Percentiles rank a stretch among this genome's conserved stretches.
phyloP scores from a whole-genome alignment of 306 rosid species.

The Styphnolobium japonicum region DNA sequence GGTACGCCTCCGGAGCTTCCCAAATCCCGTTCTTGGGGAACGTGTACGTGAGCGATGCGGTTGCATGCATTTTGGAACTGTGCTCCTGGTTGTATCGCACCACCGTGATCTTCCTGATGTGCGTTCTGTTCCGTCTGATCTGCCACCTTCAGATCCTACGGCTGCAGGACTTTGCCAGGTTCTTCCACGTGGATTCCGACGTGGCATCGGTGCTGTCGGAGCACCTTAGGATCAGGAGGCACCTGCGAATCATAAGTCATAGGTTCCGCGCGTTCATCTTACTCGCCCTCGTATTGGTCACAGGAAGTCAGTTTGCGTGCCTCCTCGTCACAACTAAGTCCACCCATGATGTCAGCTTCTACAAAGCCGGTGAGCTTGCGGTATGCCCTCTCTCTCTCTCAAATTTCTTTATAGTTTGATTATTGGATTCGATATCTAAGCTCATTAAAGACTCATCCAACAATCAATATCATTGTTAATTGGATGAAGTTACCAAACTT shows the following conservation, averaged over 20 bases:
- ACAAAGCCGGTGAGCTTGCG: slow-evolving; percentile 76
- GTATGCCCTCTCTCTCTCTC: slow-evolving; percentile 30
- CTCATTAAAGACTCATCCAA: no score
- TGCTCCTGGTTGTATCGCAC: slow-evolving; percentile 84
- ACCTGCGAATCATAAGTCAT: slow-evolving; percentile 83
- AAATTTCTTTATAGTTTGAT: not conserved
- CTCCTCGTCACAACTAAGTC: slow-evolving; percentile 56
- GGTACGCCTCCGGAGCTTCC: slow-evolving; percentile 87
- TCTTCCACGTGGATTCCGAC: slow-evolving; percentile 73
- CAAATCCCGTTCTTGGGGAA: slow-evolving; percentile 76
- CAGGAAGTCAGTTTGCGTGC: slow-evolving; percentile 72
- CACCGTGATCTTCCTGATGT: slow-evolving; percentile 67
- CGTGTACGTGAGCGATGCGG: slow-evolving; percentile 58
- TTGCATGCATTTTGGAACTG: slow-evolving; percentile 72
- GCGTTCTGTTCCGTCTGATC: slow-evolving; percentile 84
- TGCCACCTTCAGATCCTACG: slow-evolving; percentile 90
- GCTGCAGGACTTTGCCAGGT: slow-evolving; percentile 60
- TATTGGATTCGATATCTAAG: not conserved
- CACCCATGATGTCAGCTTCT: slow-evolving; percentile 24
- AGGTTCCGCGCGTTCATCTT: slow-evolving; percentile 71
- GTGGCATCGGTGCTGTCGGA: slow-evolving; percentile 73
- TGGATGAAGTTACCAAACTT: not conserved
- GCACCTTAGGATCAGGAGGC: slow-evolving; percentile 81
- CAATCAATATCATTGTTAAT: not conserved
- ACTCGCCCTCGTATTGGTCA: slow-evolving; percentile 51